Evolutionary conservation across 805 yeast genomes (phyloP).

Genomic region (Saccharomycopsis lassenensis): DNA sequence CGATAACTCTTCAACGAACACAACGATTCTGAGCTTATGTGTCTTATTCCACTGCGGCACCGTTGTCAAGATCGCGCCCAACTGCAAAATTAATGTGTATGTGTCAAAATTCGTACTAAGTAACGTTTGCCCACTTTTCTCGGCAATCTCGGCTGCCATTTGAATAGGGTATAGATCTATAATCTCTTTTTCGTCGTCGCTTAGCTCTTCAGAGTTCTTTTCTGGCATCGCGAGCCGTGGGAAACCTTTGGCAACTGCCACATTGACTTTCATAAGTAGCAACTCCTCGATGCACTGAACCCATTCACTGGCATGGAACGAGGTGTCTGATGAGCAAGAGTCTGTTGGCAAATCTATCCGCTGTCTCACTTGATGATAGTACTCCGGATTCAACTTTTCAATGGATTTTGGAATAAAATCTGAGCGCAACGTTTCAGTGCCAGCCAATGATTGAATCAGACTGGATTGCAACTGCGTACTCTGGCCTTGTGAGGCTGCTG

Average conservation of each 20-base stretch:
- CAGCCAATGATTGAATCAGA: not conserved
- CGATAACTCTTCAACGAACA: slow-evolving; percentile 67
- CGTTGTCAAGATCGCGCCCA: slow-evolving; percentile 87
- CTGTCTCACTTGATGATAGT: slow-evolving; percentile 16
- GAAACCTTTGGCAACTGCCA: slow-evolving; percentile 91
- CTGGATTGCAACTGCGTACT: not conserved
- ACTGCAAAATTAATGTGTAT: slow-evolving; percentile 81
- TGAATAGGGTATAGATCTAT: slow-evolving; percentile 95
- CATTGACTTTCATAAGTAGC: slow-evolving; percentile 77
- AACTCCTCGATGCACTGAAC: slow-evolving; percentile 87
- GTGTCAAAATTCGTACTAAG: slow-evolving; percentile 91
- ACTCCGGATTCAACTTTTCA: slow-evolving; percentile 9
- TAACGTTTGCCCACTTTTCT: slow-evolving; percentile 55
- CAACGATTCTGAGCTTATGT: slow-evolving; percentile 69
- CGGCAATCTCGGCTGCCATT: slow-evolving; percentile 76
- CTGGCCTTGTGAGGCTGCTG: not conserved
- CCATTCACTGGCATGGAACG: slow-evolving; percentile 68
- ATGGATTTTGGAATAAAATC: slow-evolving; percentile 8
- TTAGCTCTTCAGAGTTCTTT: slow-evolving; percentile 21
- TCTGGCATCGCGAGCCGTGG: slow-evolving; percentile 54
- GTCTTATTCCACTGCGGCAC: slow-evolving; percentile 87
- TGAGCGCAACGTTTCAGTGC: not conserved
- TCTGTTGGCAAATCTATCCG: slow-evolving; percentile 58
- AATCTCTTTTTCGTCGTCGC: slow-evolving; percentile 31
- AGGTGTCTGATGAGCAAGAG: slow-evolving; percentile 67